A percentile compares a stretch with the other conserved stretches of the same genome.
Evolutionary conservation across 805 yeast genomes (phyloP).

Genomic region (Yarrowia sp.): DNA sequence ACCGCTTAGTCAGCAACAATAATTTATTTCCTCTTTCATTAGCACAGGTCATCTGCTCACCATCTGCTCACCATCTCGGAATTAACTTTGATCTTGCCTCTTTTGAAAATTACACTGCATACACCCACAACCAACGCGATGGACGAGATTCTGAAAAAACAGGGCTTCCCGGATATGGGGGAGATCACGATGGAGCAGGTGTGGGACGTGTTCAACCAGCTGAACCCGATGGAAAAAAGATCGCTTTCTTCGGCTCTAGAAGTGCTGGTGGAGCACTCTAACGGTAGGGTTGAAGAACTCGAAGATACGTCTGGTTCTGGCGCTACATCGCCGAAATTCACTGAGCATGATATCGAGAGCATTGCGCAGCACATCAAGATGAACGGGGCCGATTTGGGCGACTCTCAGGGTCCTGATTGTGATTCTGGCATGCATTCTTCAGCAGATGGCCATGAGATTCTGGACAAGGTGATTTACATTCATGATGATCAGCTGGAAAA

Average conservation of each 20-base stretch:
- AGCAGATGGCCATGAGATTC: background rate
- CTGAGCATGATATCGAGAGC: background rate
- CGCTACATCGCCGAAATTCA: background rate
- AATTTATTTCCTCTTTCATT: too few relatives aligned
- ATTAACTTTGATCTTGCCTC: background rate
- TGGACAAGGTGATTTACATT: background rate
- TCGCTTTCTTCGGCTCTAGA: slow-evolving; percentile 12
- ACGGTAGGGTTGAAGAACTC: background rate
- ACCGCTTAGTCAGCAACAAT: too few relatives aligned
- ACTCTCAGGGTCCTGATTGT: background rate
- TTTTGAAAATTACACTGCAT: background rate
- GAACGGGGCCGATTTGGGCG: background rate
- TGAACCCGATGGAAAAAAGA: slow-evolving; percentile 18
- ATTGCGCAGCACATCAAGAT: background rate
- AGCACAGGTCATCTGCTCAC: background rate
- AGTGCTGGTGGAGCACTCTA: slow-evolving; percentile 18
- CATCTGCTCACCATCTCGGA: background rate
- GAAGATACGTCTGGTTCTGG: background rate
- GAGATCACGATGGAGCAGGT: slow-evolving; percentile 26
- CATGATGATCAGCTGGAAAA: slow-evolving; percentile 22
- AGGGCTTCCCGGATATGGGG: slow-evolving; percentile 26
- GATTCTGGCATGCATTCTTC: background rate
- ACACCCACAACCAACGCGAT: background rate
- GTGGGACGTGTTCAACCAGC: slow-evolving; percentile 27
- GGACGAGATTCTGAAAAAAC: slow-evolving; percentile 15